A percentile compares a stretch with the other conserved stretches of the same genome.
These are phyloP conservation scores for Juglanconis juglandina DNA, from an alignment of 2,329 filamentous ascomycete species.

Conservation along the genomic window DNA sequence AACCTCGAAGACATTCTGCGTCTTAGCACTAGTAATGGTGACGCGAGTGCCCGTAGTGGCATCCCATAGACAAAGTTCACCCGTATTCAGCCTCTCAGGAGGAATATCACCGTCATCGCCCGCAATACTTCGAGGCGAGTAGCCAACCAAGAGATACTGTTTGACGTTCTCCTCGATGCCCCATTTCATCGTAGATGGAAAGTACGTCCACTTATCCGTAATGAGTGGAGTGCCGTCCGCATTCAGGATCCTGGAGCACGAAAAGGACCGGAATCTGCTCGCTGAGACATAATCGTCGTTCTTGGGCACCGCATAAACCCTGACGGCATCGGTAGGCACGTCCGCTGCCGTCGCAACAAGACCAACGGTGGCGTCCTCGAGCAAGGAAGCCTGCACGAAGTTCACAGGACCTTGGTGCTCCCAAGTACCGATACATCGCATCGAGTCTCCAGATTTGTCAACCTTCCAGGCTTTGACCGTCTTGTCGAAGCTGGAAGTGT, in stretches of 20 bases:
- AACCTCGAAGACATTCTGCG: constrained; percentile 63
- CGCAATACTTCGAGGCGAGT: constrained; percentile 55
- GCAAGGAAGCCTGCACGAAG: constrained; percentile 54
- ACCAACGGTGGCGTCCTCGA: constrained; percentile 33
- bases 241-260: constrained; percentile 35
- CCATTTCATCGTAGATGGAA: constrained; percentile 62
- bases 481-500: constrained; percentile 60
- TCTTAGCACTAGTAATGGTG: constrained; percentile 47
- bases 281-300: constrained; percentile 28
- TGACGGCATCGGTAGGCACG: constrained; percentile 49
- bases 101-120: constrained; percentile 57
- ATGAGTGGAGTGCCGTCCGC: constrained; percentile 27
- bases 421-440: constrained; percentile 51
- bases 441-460: constrained; percentile 33
- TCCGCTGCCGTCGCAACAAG: constrained; percentile 60
- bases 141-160: constrained; percentile 58
- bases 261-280: constrained; percentile 37
- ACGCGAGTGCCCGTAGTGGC: constrained; percentile 40
- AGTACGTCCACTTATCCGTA: constrained; percentile 57
- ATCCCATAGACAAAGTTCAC: constrained; percentile 61
- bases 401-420: constrained; percentile 57
- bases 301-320: constrained; percentile 49
- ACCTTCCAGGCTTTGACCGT: constrained; percentile 59
- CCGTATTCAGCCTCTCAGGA: constrained; percentile 52
- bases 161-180: constrained; percentile 41